Evolutionary conservation across 2,329 filamentous ascomycete species (phyloP).

Genomic region (Atkinsonella hypoxylon): DNA sequence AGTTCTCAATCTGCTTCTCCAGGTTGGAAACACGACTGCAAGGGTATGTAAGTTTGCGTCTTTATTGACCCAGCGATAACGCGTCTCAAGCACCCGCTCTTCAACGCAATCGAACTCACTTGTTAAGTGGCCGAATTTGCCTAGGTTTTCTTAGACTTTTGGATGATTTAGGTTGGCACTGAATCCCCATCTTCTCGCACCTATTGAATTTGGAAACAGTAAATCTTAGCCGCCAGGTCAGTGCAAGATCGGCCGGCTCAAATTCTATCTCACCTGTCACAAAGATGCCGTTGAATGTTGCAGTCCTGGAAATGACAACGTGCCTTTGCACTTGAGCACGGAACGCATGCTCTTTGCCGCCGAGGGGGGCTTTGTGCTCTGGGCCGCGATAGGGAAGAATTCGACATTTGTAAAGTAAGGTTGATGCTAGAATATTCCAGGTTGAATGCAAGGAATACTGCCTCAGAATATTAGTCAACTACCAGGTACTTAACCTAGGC

Average conservation of each 20-base stretch:
- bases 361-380: slow-evolving; percentile 17
- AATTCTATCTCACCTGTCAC: slow-evolving; percentile 15
- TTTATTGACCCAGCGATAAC: not conserved
- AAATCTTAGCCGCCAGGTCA: not conserved
- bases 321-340: slow-evolving; percentile 18
- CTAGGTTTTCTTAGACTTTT: slow-evolving; percentile 19
- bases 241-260: not conserved
- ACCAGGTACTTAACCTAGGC: no score
- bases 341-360: slow-evolving; percentile 18
- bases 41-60: not conserved
- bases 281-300: slow-evolving; percentile 13
- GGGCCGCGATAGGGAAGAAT: not conserved
- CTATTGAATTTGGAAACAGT: not conserved
- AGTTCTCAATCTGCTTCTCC: slow-evolving; percentile 13
- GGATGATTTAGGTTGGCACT: slow-evolving; percentile 18
- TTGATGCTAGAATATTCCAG: no score
- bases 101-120: slow-evolving; percentile 9
- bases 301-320: slow-evolving; percentile 17
- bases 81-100: not conserved
- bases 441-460: no score
- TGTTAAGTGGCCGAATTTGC: slow-evolving; percentile 16
- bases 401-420: not conserved
- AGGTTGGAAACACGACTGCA: slow-evolving; percentile 14
- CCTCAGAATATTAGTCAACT: no score
- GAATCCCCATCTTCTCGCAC: slow-evolving; percentile 12